Conservation (phyloP, 169 alveolate species). For the Plasmodium berghei region DNA sequence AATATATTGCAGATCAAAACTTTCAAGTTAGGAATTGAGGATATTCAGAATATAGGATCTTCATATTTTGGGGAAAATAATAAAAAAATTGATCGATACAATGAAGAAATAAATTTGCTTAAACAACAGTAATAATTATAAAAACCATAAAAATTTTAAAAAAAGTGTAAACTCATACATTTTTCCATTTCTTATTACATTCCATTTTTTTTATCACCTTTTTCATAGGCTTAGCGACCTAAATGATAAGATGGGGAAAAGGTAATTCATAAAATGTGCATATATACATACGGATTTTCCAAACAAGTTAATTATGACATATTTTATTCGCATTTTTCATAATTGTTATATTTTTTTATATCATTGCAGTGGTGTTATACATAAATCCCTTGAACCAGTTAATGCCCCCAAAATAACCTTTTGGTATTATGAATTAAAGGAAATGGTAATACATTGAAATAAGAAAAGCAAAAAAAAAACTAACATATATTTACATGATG, state of each 20-base stretch:
- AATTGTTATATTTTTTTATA: neutral
- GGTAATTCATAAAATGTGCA: constrained; percentile 6
- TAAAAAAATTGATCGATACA: constrained; percentile 23
- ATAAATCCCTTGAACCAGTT: constrained; percentile 57
- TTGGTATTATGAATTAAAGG: constrained; percentile 57
- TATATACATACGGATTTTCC: neutral
- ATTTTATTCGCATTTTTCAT: neutral
- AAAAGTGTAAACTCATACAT: neutral
- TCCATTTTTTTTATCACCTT: neutral
- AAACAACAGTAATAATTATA: constrained; percentile 44
- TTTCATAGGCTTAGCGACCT: constrained; percentile 24
- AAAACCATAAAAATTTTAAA: neutral
- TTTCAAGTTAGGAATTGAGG: constrained; percentile 46
- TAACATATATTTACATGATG: no score
- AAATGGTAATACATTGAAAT: constrained; percentile 33
- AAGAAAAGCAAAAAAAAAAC: neutral
- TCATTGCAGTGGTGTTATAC: constrained; percentile 16
- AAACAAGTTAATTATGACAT: neutral
- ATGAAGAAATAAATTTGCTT: constrained; percentile 48
- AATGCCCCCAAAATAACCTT: constrained; percentile 37
- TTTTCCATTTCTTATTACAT: neutral
- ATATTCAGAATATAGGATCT: constrained; percentile 65
- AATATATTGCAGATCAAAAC: constrained; percentile 30
- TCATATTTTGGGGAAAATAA: constrained; percentile 22
- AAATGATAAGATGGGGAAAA: constrained; percentile 72